These are phyloP conservation scores for Coemansia sp. DNA, from an alignment of 192 early-diverging fungal genomes.

Conservation along the genomic window DNA sequence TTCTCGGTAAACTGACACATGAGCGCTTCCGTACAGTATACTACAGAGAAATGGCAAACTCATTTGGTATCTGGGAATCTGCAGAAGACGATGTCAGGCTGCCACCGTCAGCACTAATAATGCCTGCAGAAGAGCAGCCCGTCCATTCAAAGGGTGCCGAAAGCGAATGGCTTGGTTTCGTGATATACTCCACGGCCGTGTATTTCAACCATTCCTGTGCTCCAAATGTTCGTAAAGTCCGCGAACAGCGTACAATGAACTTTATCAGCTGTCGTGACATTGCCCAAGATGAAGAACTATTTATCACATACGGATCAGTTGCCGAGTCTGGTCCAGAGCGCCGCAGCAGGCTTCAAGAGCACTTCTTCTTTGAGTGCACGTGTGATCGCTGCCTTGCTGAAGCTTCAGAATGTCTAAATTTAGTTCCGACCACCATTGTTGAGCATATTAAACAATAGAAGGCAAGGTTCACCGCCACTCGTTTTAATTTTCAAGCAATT, in stretches of 20 bases:
- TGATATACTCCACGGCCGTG: conserved; percentile 64
- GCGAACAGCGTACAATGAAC: conserved; percentile 50
- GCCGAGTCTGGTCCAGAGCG: conserved; percentile 43
- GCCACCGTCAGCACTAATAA: neutral
- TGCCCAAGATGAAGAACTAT: conserved; percentile 60
- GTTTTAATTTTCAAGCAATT: too few relatives aligned
- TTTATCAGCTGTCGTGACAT: conserved; percentile 56
- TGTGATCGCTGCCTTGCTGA: conserved; percentile 62
- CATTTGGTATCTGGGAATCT: conserved; percentile 69
- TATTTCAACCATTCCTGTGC: conserved; percentile 73
- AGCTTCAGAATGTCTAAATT: neutral
- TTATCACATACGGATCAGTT: conserved; percentile 67
- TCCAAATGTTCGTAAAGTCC: conserved; percentile 59
- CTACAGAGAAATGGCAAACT: conserved; percentile 69
- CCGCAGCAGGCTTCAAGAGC: conserved; percentile 50
- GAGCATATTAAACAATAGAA: too few relatives aligned
- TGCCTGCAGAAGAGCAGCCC: neutral
- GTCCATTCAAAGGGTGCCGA: conserved; percentile 26
- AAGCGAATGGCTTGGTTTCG: conserved; percentile 59
- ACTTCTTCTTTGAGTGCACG: conserved; percentile 66
- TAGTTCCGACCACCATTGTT: neutral
- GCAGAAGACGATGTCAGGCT: conserved; percentile 18
- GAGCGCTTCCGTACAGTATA: conserved; percentile 57
- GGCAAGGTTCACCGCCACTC: too few relatives aligned
- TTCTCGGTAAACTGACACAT: conserved; percentile 28